phyloP scores from a whole-genome alignment of 2,329 filamentous ascomycete species.

The Phaeophleospora eucalypticola region DNA sequence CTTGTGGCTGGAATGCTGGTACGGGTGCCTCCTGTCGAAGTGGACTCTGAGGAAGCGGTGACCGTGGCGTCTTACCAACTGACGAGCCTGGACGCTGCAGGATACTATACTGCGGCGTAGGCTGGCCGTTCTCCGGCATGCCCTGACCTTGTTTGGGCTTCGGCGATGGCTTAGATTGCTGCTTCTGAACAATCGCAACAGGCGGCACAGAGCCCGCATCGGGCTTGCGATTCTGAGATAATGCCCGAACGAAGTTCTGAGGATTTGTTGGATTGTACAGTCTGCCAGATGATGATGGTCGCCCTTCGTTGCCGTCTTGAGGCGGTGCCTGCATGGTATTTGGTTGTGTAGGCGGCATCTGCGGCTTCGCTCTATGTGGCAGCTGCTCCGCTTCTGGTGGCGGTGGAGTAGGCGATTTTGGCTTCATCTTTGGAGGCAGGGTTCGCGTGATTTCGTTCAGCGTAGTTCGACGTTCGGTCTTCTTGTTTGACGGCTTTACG shows the following conservation, averaged over 20 bases:
- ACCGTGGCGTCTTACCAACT: constrained; percentile 13
- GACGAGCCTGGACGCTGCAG: constrained; percentile 27
- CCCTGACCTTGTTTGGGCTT: background rate
- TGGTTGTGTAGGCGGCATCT: background rate
- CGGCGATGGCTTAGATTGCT: background rate
- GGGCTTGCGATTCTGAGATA: constrained; percentile 11
- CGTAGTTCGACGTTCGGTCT: constrained; percentile 17
- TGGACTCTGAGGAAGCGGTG: constrained; percentile 19
- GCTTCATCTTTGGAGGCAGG: constrained; percentile 18
- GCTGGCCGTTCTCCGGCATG: constrained; percentile 12
- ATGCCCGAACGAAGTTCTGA: constrained; percentile 9
- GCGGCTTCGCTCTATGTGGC: background rate
- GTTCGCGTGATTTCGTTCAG: constrained; percentile 34
- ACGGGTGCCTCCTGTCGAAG: constrained; percentile 22
- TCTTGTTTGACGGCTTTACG: constrained; percentile 12
- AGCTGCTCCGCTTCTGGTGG: background rate
- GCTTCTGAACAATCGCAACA: constrained; percentile 5
- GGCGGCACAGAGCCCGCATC: constrained; percentile 1
- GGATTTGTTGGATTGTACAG: constrained; percentile 24
- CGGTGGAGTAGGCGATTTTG: background rate
- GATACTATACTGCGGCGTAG: constrained; percentile 27
- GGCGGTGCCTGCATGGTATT: constrained; percentile 4
- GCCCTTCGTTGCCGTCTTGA: constrained; percentile 10
- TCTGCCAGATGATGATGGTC: constrained; percentile 19
- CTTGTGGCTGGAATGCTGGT: constrained; percentile 26